These are phyloP conservation scores for Neurospora sp. DNA, from an alignment of 495 filamentous ascomycete genomes.

Conservation along the genomic window DNA sequence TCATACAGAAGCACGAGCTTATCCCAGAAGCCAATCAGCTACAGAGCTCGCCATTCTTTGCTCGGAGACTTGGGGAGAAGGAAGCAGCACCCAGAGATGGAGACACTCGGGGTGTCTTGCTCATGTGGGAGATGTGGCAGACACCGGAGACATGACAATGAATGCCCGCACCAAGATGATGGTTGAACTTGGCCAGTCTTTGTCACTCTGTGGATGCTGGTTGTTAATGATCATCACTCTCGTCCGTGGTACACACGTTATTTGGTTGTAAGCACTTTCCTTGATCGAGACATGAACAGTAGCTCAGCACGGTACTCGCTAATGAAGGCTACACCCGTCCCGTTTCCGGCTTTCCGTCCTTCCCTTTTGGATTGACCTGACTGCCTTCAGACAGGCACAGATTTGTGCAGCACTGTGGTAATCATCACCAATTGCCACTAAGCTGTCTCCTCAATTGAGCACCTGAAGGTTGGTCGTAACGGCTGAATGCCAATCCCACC, in stretches of 20 bases:
- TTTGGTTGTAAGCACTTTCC: not conserved
- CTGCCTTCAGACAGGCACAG: not conserved
- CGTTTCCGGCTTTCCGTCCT: not conserved
- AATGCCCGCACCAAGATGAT: not conserved
- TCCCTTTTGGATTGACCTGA: not conserved
- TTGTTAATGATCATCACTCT: not conserved
- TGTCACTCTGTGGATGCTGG: not conserved
- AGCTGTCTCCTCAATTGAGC: not conserved
- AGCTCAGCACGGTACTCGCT: not conserved
- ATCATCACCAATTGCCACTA: not conserved
- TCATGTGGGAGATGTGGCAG: not conserved
- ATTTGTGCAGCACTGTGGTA: not conserved
- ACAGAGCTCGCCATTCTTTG: not conserved
- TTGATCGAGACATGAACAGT: not conserved
- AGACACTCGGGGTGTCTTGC: not conserved
- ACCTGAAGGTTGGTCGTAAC: not conserved
- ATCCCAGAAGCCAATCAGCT: not conserved
- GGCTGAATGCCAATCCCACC: not conserved
- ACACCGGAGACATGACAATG: not conserved
- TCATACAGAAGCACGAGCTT: not conserved
- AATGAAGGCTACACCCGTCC: not conserved
- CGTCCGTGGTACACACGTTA: not conserved
- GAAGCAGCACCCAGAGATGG: not conserved
- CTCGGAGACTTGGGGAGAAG: not conserved
- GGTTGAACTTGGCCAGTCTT: not conserved